Evolutionary conservation across 1,284 basidiomycete species (phyloP).

Genomic region (Trichosporon coremiiforme): DNA sequence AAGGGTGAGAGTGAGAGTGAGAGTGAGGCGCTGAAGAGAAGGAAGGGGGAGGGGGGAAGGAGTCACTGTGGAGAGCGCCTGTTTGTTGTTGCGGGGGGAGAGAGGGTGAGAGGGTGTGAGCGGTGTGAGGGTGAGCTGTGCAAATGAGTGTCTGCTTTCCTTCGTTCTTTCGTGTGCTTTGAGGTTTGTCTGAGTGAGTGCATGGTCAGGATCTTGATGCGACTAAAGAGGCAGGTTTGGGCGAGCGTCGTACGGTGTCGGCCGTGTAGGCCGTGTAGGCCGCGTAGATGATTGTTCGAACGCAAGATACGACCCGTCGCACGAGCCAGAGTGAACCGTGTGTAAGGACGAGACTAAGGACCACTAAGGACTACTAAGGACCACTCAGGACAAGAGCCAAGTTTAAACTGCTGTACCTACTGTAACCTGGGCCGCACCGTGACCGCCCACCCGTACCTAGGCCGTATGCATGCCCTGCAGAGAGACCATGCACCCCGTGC

Average conservation of each 20-base stretch:
- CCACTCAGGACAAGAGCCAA: neutral
- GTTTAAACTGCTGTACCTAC: neutral
- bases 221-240: neutral
- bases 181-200: neutral
- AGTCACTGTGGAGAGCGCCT: neutral
- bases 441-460: too few relatives aligned
- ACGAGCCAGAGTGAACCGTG: neutral
- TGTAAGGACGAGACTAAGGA: neutral
- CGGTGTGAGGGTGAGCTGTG: too few relatives aligned
- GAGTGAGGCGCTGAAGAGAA: too few relatives aligned
- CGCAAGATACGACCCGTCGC: neutral
- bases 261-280: too few relatives aligned
- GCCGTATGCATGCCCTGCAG: too few relatives aligned
- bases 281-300: neutral
- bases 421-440: too few relatives aligned
- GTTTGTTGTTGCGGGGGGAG: neutral
- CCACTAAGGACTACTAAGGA: too few relatives aligned
- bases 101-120: neutral
- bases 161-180: too few relatives aligned
- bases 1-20: too few relatives aligned
- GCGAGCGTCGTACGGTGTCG: neutral
- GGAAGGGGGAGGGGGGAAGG: neutral
- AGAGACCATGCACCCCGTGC: neutral
- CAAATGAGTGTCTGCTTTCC: too few relatives aligned
- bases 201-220: neutral